Evolutionary conservation across 495 filamentous ascomycete genomes (phyloP).

Genomic region (Cercophora sp.): DNA sequence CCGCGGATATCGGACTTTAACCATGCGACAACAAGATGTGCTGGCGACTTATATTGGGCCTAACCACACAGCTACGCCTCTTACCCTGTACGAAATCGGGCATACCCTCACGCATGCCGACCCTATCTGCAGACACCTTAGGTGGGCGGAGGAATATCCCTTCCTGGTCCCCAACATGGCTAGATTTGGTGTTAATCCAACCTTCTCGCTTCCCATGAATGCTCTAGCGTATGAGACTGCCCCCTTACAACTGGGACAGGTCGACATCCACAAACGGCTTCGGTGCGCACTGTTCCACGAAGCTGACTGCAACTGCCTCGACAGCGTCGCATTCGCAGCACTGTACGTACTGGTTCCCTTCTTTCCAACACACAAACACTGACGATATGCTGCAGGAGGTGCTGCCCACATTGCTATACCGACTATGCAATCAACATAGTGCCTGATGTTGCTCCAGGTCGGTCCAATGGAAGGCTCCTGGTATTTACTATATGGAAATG

Average conservation of each 20-base stretch:
- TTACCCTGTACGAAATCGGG: conserved; percentile 7
- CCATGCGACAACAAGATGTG: conserved; percentile 8
- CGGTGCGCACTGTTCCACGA: conserved; percentile 12
- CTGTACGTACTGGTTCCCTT: background rate
- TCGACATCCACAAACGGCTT: conserved; percentile 5
- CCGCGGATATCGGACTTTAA: background rate
- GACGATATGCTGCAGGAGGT: background rate
- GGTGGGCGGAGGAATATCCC: conserved; percentile 10
- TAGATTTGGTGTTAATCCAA: conserved; percentile 1
- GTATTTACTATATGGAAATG: conserved; percentile 11
- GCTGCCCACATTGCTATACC: conserved; percentile 13
- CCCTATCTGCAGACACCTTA: conserved; percentile 10
- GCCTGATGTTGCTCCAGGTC: conserved; percentile 2
- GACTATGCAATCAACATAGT: conserved; percentile 13
- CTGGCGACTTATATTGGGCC: conserved; percentile 4
- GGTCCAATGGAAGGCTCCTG: conserved; percentile 9
- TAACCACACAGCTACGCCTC: background rate
- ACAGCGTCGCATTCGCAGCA: conserved; percentile 6
- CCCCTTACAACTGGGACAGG: background rate
- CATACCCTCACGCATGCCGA: conserved; percentile 6
- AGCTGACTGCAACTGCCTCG: conserved; percentile 2
- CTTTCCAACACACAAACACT: background rate
- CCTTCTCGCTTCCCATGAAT: conserved; percentile 6
- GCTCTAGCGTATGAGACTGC: background rate
- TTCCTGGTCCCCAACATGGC: conserved; percentile 10